phyloP scores from a whole-genome alignment of 2,329 filamentous ascomycete genomes.

The Lojkania enalia region DNA sequence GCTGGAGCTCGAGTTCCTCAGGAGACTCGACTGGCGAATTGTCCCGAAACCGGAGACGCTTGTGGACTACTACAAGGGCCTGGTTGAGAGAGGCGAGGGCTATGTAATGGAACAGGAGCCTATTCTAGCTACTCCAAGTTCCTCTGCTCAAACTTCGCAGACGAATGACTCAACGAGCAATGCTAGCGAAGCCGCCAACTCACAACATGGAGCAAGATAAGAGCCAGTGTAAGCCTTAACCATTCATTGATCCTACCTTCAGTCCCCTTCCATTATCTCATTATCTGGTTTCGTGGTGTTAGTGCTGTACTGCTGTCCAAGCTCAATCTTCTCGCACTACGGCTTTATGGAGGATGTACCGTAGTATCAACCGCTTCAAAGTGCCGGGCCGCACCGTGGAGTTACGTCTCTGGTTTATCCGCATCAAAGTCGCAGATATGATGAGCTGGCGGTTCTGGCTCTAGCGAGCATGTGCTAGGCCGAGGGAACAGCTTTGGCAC shows the following conservation, averaged over 20 bases:
- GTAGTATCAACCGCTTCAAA: slow-evolving; percentile 8
- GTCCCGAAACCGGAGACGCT: slow-evolving; percentile 93
- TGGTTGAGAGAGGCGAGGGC: slow-evolving; percentile 70
- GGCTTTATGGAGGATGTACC: slow-evolving; percentile 3
- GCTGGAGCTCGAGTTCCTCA: slow-evolving; percentile 90
- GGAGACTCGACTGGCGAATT: slow-evolving; percentile 93
- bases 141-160: neutral
- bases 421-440: slow-evolving; percentile 1
- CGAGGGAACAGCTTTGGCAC: slow-evolving; percentile 7
- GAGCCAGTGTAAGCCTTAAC: neutral
- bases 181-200: neutral
- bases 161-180: neutral
- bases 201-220: neutral
- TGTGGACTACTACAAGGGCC: slow-evolving; percentile 86
- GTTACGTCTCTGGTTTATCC: slow-evolving; percentile 13
- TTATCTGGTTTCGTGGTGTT: neutral
- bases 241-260: neutral
- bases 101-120: slow-evolving; percentile 54
- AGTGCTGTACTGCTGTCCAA: neutral
- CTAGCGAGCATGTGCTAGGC: slow-evolving; percentile 3
- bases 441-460: slow-evolving; percentile 27
- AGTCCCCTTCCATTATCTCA: neutral
- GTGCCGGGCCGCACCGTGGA: slow-evolving; percentile 16
- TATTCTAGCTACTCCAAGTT: slow-evolving; percentile 11
- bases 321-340: slow-evolving; percentile 6